Evolutionary conservation across 257 asterid species (phyloP).

Genomic region (Galeopsis tetrahit): DNA sequence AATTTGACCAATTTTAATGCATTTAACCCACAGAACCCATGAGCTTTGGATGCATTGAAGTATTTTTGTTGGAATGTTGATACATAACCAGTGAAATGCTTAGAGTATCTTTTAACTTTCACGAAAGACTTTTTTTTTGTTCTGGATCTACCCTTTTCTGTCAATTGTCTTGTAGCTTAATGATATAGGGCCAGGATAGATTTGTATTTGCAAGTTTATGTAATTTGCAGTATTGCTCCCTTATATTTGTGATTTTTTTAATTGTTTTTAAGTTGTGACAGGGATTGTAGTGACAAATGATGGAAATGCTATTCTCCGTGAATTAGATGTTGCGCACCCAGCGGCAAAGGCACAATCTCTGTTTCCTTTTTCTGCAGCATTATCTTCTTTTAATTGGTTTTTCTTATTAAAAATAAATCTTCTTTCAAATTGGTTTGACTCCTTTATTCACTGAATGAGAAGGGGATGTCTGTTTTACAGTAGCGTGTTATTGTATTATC

Average conservation of each 20-base stretch:
- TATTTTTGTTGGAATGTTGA: not conserved
- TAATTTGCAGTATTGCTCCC: not conserved
- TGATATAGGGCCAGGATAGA: conserved; percentile 6
- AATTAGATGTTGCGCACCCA: conserved; percentile 93
- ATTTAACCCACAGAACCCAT: not conserved
- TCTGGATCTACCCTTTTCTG: conserved; percentile 3
- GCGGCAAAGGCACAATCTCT: conserved; percentile 76
- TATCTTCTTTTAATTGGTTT: not conserved
- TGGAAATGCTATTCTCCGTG: conserved; percentile 97
- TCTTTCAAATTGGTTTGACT: not conserved
- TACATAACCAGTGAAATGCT: not conserved
- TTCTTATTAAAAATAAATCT: too few relatives aligned
- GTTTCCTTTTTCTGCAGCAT: not conserved
- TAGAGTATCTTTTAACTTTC: not conserved
- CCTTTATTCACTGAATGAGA: not conserved
- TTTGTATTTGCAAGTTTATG: not conserved
- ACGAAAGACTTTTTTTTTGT: not conserved
- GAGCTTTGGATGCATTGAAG: not conserved
- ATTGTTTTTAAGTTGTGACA: conserved; percentile 30
- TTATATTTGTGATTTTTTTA: not conserved
- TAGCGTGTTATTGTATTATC: conserved; percentile 2
- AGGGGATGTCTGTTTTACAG: not conserved
- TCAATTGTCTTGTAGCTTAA: conserved; percentile 24
- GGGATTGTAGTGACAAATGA: conserved; percentile 97
- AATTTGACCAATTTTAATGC: not conserved